phyloP scores from a whole-genome alignment of 1,284 basidiomycete genomes.

The Cryptococcus depauperatus region DNA sequence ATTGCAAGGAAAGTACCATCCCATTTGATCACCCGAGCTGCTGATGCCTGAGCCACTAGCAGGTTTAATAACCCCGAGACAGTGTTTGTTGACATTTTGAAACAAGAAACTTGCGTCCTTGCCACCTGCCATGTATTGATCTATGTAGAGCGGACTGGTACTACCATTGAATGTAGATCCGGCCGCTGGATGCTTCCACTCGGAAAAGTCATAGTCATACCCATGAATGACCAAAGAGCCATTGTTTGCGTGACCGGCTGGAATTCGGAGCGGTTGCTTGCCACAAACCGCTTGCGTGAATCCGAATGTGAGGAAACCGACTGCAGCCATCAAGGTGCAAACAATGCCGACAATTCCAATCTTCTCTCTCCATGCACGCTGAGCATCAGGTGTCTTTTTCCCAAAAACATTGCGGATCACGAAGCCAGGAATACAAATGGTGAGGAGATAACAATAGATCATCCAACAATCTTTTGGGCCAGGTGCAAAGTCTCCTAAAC shows the following conservation, averaged over 20 bases:
- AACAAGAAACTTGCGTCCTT: slow-evolving; percentile 91
- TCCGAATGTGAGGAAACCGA: slow-evolving; percentile 99
- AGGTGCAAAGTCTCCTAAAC: slow-evolving; percentile 62
- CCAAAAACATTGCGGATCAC: slow-evolving; percentile 56
- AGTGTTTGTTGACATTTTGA: slow-evolving; percentile 80
- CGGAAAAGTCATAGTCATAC: slow-evolving; percentile 80
- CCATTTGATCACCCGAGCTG: slow-evolving; percentile 46
- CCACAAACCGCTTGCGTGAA: slow-evolving; percentile 94
- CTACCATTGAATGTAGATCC: slow-evolving; percentile 59
- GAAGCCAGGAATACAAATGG: slow-evolving; percentile 70
- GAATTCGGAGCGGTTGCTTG: slow-evolving; percentile 68
- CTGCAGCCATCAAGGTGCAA: slow-evolving; percentile 71
- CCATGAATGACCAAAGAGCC: slow-evolving; percentile 89
- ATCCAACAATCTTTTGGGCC: slow-evolving; percentile 93
- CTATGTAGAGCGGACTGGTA: slow-evolving; percentile 72
- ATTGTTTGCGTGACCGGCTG: slow-evolving; percentile 66
- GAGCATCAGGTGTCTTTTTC: slow-evolving; percentile 83
- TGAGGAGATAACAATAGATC: slow-evolving; percentile 86
- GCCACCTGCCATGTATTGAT: slow-evolving; percentile 67
- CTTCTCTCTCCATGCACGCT: slow-evolving; percentile 93
- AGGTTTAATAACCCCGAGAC: slow-evolving; percentile 66
- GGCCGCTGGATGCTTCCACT: slow-evolving; percentile 70
- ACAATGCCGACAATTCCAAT: slow-evolving; percentile 86
- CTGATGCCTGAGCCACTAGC: slow-evolving; percentile 61
- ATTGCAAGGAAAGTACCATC: slow-evolving; percentile 96